These are phyloP conservation scores for Lasiodiplodia gonubiensis DNA, from an alignment of 2,329 filamentous ascomycete species.

Conservation along the genomic window DNA sequence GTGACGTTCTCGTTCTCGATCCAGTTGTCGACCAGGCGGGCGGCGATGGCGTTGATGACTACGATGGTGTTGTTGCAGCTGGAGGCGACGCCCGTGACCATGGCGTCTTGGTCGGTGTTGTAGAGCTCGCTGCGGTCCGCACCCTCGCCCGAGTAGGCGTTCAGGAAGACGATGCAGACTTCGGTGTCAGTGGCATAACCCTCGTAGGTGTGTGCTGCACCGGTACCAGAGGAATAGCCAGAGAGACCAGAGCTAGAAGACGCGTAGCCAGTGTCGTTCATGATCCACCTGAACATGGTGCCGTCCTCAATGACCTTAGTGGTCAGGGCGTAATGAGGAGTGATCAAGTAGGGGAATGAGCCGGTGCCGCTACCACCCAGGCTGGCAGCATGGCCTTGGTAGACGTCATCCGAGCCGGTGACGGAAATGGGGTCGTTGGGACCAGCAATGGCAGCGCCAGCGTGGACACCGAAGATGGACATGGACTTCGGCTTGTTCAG, in stretches of 20 bases:
- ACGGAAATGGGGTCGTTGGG: conserved; percentile 42
- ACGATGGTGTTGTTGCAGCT: conserved; percentile 69
- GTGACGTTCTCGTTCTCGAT: conserved; percentile 30
- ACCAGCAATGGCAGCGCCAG: conserved; percentile 57
- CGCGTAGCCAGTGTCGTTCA: conserved; percentile 26
- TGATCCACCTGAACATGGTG: conserved; percentile 22
- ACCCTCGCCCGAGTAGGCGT: conserved; percentile 28
- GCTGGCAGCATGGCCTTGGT: conserved; percentile 51
- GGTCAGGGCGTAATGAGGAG: conserved; percentile 52
- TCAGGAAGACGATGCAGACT: conserved; percentile 29
- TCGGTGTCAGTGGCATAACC: conserved; percentile 29
- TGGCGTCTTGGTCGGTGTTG: conserved; percentile 53
- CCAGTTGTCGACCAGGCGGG: conserved; percentile 27
- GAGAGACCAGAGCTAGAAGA: conserved; percentile 1
- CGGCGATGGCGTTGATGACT: conserved; percentile 55
- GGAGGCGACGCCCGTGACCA: conserved; percentile 74
- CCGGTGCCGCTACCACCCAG: conserved; percentile 52
- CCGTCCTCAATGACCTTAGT: conserved; percentile 23
- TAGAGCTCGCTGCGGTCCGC: conserved; percentile 26
- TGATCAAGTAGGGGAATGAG: conserved; percentile 46
- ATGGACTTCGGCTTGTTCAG: conserved; percentile 58
- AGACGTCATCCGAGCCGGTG: conserved; percentile 39
- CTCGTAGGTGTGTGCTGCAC: conserved; percentile 22
- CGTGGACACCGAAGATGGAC: conserved; percentile 58
- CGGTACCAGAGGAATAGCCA: conserved; percentile 16